Evolutionary conservation across 2,329 filamentous ascomycete genomes (phyloP).

Genomic region (Madurella fahalii): DNA sequence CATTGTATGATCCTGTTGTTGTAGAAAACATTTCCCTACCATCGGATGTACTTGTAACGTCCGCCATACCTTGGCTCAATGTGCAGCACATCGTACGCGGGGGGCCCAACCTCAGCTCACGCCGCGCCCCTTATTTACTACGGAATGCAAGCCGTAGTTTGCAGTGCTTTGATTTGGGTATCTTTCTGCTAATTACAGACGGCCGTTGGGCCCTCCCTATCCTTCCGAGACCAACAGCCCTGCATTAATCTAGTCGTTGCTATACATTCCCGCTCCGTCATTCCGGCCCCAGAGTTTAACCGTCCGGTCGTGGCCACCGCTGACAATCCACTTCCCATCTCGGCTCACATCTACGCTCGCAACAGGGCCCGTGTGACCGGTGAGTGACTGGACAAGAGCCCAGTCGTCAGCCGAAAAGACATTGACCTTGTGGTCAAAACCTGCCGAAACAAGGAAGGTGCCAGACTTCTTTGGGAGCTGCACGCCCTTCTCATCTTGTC

Average conservation of each 20-base stretch:
- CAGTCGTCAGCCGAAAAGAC: constrained; percentile 96
- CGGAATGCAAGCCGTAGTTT: too few species aligned
- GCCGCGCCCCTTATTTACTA: too few species aligned
- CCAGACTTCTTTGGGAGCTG: constrained; percentile 76
- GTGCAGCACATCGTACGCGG: too few species aligned
- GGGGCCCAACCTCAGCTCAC: too few species aligned
- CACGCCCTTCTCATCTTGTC: constrained; percentile 61
- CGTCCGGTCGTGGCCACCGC: constrained; percentile 88
- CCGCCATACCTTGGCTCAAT: too few species aligned
- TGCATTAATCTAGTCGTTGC: constrained; percentile 5
- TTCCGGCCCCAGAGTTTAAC: constrained; percentile 96
- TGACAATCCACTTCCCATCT: constrained; percentile 89
- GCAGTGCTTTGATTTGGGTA: too few species aligned
- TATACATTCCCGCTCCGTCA: constrained; percentile 40
- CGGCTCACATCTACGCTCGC: constrained; percentile 83
- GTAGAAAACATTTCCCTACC: too few species aligned
- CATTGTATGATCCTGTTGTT: too few species aligned
- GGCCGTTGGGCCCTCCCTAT: too few species aligned
- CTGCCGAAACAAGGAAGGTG: constrained; percentile 85
- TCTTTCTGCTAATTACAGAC: too few species aligned
- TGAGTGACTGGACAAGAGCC: constrained; percentile 80
- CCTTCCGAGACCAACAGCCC: background rate
- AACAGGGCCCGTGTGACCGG: constrained; percentile 88
- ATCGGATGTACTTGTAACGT: too few species aligned
- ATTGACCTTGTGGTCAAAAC: constrained; percentile 94